Evolutionary conservation across 2,329 filamentous ascomycete genomes (phyloP).

Genomic region (Trichoderma sp.): DNA sequence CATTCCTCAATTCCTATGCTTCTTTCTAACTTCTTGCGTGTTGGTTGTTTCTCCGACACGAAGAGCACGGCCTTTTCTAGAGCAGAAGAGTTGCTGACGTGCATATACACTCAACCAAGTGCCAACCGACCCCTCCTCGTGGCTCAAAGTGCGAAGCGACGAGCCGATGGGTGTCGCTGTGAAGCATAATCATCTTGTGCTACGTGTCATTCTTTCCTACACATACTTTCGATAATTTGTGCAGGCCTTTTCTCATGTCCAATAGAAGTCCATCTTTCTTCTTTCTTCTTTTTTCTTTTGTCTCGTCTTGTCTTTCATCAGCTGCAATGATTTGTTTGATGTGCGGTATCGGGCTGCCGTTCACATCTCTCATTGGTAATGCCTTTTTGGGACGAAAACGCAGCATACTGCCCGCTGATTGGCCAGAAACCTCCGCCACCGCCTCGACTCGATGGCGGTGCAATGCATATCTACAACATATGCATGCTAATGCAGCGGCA

Average conservation of each 20-base stretch:
- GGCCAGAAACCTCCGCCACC: not conserved
- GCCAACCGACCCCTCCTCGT: not conserved
- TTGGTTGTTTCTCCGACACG: not conserved
- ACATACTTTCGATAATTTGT: not conserved
- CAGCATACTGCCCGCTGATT: not conserved
- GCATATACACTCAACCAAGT: not conserved
- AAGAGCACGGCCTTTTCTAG: not conserved
- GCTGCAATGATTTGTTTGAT: not conserved
- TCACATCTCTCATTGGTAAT: constrained; percentile 9
- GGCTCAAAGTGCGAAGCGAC: not conserved
- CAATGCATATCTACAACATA: constrained; percentile 3
- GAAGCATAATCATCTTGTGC: not conserved
- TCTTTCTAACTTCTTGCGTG: not conserved
- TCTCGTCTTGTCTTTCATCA: not conserved
- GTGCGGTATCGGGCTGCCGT: not conserved
- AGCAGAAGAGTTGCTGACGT: constrained; percentile 1
- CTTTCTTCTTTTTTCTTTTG: not conserved
- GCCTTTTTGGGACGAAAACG: constrained; percentile 15
- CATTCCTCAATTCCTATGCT: not conserved
- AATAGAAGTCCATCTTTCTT: not conserved
- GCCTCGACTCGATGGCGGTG: constrained; percentile 1
- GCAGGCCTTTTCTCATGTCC: not conserved
- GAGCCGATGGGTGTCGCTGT: not conserved
- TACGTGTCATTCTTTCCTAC: not conserved
- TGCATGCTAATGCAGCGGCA: not conserved